Base-by-base conservation (phyloP, 257 asterid genomes). In the Nicotiana noctiflora region DNA sequence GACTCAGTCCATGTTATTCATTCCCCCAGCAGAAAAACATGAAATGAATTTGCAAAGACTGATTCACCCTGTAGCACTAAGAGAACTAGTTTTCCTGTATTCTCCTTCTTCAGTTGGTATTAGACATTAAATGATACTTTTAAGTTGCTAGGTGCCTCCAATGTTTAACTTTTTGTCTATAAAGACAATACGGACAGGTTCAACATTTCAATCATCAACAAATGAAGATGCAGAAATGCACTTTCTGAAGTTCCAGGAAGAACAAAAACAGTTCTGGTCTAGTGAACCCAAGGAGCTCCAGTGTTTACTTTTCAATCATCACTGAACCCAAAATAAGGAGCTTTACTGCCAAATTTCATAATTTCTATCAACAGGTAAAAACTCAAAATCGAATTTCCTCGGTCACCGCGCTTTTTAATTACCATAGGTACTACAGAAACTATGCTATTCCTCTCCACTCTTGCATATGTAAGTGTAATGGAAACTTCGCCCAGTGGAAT, bases 41-140 rank as follows among this genome's bases (percentile, higher is more conserved):
- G 77, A 68, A 44, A 40, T 68, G 77, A 29, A 68, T 44, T 19
- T 68, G 57, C 77, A 40, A 68, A 68, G 29, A 67, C 76, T 37
- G 31, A n/a, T 67, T 67, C 31, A 4, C 55, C 31, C 53, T 37
- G 52, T 37, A 67, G 76, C 76, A 67, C 55, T 34, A 66, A 37
- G 18, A 37, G 31, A 14, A 3, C 2, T 1, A 4, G 1, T 9
- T 23, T 3, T 23, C 5, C 12, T 59, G 66, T 61, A 10, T 61
- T 61, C 70, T 63, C 40, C 29, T 63, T 5, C 77, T 70, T 44
- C 7, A 70, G 77, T 18, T 70, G 57, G 34, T 40, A 70, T 70
- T 70, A 25, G 77, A 70, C 34, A 21, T 44, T 70, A 70, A 12
- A 37, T 10, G 57, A 44, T 40, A 44, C 6, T 0, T 40, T 70